A percentile compares a stretch with the other conserved stretches of the same genome.
These are phyloP conservation scores for Pseudomassariella vexata DNA, from an alignment of 2,329 filamentous ascomycete species.

Conservation along the genomic window DNA sequence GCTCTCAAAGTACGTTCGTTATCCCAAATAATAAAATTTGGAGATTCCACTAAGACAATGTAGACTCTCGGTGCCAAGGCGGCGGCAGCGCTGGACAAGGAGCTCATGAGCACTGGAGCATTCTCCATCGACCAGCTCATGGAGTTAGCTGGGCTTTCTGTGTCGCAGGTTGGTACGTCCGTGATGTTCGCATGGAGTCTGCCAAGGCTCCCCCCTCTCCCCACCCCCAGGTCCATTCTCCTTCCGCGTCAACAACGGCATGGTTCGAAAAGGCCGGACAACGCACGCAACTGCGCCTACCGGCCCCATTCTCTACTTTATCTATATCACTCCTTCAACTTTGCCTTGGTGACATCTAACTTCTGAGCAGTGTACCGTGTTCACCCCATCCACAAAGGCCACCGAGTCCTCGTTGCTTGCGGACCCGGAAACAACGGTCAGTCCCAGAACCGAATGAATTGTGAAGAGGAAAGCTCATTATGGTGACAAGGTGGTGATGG, in stretches of 20 bases:
- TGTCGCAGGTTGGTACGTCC: conserved; percentile 75
- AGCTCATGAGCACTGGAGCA: conserved; percentile 82
- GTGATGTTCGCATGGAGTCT: no score
- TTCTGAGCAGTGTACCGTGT: conserved; percentile 83
- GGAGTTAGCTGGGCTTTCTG: conserved; percentile 89
- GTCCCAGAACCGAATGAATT: no score
- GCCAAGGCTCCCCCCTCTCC: no score
- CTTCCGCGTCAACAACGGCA: no score
- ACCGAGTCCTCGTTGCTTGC: conserved; percentile 78
- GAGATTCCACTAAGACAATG: no score
- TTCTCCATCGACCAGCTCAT: conserved; percentile 96
- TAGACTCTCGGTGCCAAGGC: conserved; percentile 87
- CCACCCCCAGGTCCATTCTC: no score
- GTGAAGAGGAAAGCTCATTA: background rate
- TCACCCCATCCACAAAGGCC: conserved; percentile 68
- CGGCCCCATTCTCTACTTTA: no score
- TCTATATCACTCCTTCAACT: no score
- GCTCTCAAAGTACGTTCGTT: no score
- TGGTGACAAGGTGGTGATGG: conserved; percentile 89
- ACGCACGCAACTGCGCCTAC: no score
- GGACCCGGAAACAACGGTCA: conserved; percentile 72
- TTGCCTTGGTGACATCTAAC: conserved; percentile 8
- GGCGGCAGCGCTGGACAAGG: conserved; percentile 82
- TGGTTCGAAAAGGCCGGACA: no score
- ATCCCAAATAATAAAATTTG: no score